phyloP scores from a whole-genome alignment of 116 monocot species.

The Thalassia testudinum region DNA sequence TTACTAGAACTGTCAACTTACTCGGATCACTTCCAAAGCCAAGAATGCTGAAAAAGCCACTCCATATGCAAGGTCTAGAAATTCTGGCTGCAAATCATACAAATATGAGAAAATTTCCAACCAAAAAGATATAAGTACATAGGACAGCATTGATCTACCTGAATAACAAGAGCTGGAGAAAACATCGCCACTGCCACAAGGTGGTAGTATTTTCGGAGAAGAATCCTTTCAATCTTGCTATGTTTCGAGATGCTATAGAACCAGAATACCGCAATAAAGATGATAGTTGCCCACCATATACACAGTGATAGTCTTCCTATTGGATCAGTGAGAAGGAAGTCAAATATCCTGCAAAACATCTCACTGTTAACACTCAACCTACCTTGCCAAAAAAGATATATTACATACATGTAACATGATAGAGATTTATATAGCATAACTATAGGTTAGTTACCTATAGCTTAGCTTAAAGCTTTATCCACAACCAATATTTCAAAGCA shows the following conservation, averaged over 20 bases:
- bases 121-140: too few relatives aligned
- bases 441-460: too few relatives aligned
- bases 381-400: too few relatives aligned
- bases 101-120: too few relatives aligned
- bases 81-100: constrained; percentile 48
- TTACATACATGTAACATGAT: too few relatives aligned
- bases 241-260: constrained; percentile 92
- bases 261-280: constrained; percentile 55
- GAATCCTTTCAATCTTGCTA: constrained; percentile 89
- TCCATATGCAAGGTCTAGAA: constrained; percentile 95
- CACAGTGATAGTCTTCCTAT: constrained; percentile 50
- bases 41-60: constrained; percentile 81
- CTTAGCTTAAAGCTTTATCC: too few relatives aligned
- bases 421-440: too few relatives aligned
- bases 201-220: constrained; percentile 97
- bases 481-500: too few relatives aligned
- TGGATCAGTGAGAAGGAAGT: constrained; percentile 60
- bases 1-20: constrained; percentile 15
- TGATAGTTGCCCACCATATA: constrained; percentile 67
- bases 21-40: constrained; percentile 81
- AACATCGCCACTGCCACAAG: constrained; percentile 92
- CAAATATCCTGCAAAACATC: constrained; percentile 52
- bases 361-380: too few relatives aligned
- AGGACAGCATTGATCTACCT: constrained; percentile 27
- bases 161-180: constrained; percentile 71